Base-by-base conservation (phyloP, 1,284 basidiomycete genomes). In the Malassezia dermatis region DNA sequence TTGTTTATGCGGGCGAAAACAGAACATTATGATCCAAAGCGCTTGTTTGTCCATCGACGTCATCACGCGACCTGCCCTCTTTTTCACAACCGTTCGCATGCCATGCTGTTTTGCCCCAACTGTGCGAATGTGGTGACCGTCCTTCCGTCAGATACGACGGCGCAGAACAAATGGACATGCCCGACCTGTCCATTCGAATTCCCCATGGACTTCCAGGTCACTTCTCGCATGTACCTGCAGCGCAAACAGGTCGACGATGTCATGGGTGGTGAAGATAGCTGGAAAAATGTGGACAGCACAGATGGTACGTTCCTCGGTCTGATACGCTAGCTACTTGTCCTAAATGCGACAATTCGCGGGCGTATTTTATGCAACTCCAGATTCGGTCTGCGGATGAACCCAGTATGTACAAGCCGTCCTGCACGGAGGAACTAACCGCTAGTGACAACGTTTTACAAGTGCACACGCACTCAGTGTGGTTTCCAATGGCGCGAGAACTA, bases 361-460 rank as follows among this genome's bases (percentile, higher is more conserved):
- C 93, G 7, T 96, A 93, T 77, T 98, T 88, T 76, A 89, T 91
- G 76, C 90, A 95, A 77, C 78, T 96, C 17, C 93, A 98, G 76
- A 98, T 96, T 63, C 79, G 93, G 31, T 91, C 88, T 66, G 93
- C 93, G 0, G 73, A 74, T 59, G 67, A 73, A 55, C 69, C 71
- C 0, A 73, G 71, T 73, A 64, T 59, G 69, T 71, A 31, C 17
- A 19, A 4, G 8, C 15, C 46, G 3, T n/a, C 24, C 6, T 23
- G 39, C 2, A 27, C 31, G 8, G 17, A 11, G 6, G 8, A 1
- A 15, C 42, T 48, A 43, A 24, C 47, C 15, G 7, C 4, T 56
- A 70, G 67, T 71, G 69, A 72, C 70, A 8, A 72, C 68, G 2
- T 72, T 72, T 45, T 71, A 66, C 50, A 61, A 69, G 13, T 72